Conservation (phyloP, 1,284 basidiomycete species). For the Fistulinella cinereoalba region DNA sequence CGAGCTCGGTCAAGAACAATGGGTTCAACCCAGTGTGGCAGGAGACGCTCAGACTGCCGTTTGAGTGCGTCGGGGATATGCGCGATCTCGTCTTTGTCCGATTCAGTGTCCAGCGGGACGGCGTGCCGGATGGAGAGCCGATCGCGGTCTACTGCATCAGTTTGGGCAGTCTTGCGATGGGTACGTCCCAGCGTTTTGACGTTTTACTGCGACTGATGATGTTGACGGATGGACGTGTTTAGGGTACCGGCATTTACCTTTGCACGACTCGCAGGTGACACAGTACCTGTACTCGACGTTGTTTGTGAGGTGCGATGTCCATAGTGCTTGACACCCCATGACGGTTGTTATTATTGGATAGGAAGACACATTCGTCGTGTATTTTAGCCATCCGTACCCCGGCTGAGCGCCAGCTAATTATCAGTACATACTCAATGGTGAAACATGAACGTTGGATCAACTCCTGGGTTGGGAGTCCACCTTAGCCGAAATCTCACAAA, state of each 20-base stretch:
- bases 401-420: no score
- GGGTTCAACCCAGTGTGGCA: slow-evolving; percentile 92
- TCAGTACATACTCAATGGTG: no score
- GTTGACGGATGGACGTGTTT: not conserved
- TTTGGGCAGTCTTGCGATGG: slow-evolving; percentile 65
- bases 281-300: slow-evolving; percentile 88
- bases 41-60: slow-evolving; percentile 65
- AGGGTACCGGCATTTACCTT: slow-evolving; percentile 86
- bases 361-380: no score
- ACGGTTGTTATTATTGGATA: no score
- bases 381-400: no score
- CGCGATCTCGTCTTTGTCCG: slow-evolving; percentile 80
- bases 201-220: not conserved
- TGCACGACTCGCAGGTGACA: slow-evolving; percentile 79
- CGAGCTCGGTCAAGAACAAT: slow-evolving; percentile 72
- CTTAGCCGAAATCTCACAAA: no score
- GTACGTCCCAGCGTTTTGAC: slow-evolving; percentile 42
- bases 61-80: slow-evolving; percentile 76
- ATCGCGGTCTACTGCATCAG: slow-evolving; percentile 71
- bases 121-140: slow-evolving; percentile 59
- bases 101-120: slow-evolving; percentile 68
- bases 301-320: slow-evolving; percentile 54
- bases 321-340: slow-evolving; percentile 5
- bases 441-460: no score
- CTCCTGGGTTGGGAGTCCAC: no score